These are phyloP conservation scores for Rhodotorula taiwanensis DNA, from an alignment of 768 basidiomycete species.

Conservation along the genomic window DNA sequence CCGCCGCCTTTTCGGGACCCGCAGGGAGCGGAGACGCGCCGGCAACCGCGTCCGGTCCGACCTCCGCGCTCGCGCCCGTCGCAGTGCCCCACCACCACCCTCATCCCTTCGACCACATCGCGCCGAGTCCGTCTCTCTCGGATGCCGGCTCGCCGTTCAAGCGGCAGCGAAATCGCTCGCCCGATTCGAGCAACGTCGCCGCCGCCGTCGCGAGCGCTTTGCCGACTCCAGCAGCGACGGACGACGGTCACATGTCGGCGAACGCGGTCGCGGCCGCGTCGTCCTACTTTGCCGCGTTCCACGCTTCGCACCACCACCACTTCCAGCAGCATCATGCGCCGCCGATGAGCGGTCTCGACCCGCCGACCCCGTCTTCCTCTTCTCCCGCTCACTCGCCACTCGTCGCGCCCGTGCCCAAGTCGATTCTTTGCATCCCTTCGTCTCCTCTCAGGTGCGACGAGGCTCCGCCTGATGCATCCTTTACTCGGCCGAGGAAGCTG, in stretches of 20 bases:
- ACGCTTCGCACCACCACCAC: too few species aligned
- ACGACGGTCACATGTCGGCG: background rate
- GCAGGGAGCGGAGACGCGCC: background rate
- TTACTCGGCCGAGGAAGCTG: background rate
- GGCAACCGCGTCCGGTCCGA: background rate
- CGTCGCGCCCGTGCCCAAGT: background rate
- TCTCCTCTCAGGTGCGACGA: conserved; percentile 5
- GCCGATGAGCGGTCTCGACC: background rate
- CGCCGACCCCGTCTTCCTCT: conserved; percentile 1
- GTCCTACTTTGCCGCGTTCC: conserved; percentile 7
- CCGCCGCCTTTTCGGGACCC: background rate
- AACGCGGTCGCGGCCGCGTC: background rate
- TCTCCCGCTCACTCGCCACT: background rate
- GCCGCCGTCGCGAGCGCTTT: background rate
- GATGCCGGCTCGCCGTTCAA: conserved; percentile 24
- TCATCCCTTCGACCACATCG: background rate
- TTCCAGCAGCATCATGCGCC: background rate
- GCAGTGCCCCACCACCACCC: background rate
- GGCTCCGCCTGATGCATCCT: too few species aligned
- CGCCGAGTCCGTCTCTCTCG: background rate
- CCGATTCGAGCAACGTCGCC: conserved; percentile 10
- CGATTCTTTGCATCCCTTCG: conserved; percentile 28
- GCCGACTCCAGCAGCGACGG: background rate
- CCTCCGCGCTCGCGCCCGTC: conserved; percentile 6
- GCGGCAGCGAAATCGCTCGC: conserved; percentile 29